Evolutionary conservation across 2,329 filamentous ascomycete species (phyloP), one percentile per base, ranked within the genome.

Genomic region (Calonectria pseudoreteaudii): DNA sequence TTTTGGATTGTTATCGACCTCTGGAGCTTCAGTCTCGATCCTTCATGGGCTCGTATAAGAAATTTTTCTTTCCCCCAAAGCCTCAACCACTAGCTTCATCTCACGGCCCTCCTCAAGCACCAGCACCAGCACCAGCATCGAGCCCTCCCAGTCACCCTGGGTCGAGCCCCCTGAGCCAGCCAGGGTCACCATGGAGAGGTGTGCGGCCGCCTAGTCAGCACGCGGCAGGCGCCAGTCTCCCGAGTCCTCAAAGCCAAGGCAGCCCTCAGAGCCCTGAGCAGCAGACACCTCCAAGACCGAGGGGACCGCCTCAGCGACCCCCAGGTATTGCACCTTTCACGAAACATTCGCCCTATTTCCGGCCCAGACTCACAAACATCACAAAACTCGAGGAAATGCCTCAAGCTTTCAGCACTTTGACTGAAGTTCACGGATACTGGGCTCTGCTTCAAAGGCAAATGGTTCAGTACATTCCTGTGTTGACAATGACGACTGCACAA

Each of bases 371-470:
- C 41, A 78, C 81, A 2, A 75, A 74, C 16, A 81, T 86, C 31
- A 83, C 75, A 0, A 80, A 78, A 0, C 76, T 85, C 6, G 80
- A 82, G 8, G 78, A 83, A 2, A 80, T 86, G 78, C 85, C 85
- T 0, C 68, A 67, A 0, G 68, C 72, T 7, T 86, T 86, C 53
- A 62, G 53, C 9, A 74, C 81, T 7, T 75, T 84, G n/a, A 81
- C 83, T 11, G 84, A 86, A 26, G 83, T 83, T 5, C 79, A 82
- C 8, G 82, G 81, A 2, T 86, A 86, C 73, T 86, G 85, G 85
- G 80, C 75, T 3, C 71, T 85, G 18, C 78, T 85, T 28, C 85
- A 86, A 71, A 80, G 81, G 9, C 80, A 83, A 44, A 83, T 85
- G 79, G 84, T 86, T 0, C 80, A 83, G 50, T 80, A 83, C 53